phyloP scores from a whole-genome alignment of 2,329 filamentous ascomycete genomes.

The Penicillium sp. region DNA sequence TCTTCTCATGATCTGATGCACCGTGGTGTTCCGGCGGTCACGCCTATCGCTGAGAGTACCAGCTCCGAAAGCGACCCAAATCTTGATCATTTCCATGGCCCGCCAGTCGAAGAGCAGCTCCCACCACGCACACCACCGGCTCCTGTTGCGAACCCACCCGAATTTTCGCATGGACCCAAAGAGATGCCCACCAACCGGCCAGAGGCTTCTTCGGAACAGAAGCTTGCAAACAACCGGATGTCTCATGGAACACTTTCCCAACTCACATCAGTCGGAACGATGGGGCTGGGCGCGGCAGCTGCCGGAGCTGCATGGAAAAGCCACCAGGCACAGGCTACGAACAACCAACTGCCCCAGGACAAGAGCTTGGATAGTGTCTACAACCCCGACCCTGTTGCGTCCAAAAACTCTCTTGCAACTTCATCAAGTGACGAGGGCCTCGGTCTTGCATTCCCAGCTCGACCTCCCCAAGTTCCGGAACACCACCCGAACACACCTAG shows the following conservation, averaged over 20 bases:
- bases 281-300: slow-evolving; percentile 41
- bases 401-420: slow-evolving; percentile 4
- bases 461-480: slow-evolving; percentile 21
- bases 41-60: slow-evolving; percentile 36
- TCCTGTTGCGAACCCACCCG: slow-evolving; percentile 74
- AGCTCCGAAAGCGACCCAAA: slow-evolving; percentile 42
- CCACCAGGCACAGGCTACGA: slow-evolving; percentile 21
- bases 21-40: slow-evolving; percentile 21
- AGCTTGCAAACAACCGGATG: slow-evolving; percentile 77
- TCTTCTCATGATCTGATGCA: slow-evolving; percentile 37
- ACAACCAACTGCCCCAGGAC: slow-evolving; percentile 7
- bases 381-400: background rate
- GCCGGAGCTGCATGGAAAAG: slow-evolving; percentile 37
- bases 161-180: slow-evolving; percentile 72
- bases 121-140: slow-evolving; percentile 62
- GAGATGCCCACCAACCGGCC: slow-evolving; percentile 67
- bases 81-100: slow-evolving; percentile 12
- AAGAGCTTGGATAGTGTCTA: background rate
- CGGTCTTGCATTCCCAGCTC: slow-evolving; percentile 27
- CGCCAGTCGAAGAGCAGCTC: slow-evolving; percentile 36
- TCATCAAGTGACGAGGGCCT: slow-evolving; percentile 19
- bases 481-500: slow-evolving; percentile 17
- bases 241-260: slow-evolving; percentile 79
- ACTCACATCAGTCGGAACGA: slow-evolving; percentile 66
- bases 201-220: slow-evolving; percentile 72